Percentiles rank a stretch among this genome's conserved stretches.
These are phyloP conservation scores for Trifolium fragiferum DNA, from an alignment of 306 rosid species.

Conservation along the genomic window DNA sequence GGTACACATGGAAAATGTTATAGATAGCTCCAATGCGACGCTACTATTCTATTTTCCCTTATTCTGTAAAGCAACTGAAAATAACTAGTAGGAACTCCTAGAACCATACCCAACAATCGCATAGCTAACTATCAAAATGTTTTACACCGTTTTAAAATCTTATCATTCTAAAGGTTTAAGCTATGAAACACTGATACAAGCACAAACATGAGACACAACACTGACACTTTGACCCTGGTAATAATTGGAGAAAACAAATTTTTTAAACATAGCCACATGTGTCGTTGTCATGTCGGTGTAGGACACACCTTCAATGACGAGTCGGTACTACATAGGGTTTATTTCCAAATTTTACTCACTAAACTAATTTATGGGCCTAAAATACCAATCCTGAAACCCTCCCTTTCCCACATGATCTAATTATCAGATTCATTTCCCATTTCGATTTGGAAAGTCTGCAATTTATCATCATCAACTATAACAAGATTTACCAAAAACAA, in stretches of 20 bases:
- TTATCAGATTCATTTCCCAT: not conserved
- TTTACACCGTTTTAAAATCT: not conserved
- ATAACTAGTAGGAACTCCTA: slow-evolving; percentile 11
- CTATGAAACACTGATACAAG: too few species aligned
- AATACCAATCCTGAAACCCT: not conserved
- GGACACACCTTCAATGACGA: too few species aligned
- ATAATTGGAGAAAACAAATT: too few species aligned
- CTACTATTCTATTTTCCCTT: slow-evolving; percentile 21
- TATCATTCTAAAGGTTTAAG: slow-evolving; percentile 14
- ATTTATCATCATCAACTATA: slow-evolving; percentile 25
- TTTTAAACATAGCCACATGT: too few species aligned
- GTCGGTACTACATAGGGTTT: too few species aligned
- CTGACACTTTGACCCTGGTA: too few species aligned
- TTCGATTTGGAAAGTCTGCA: slow-evolving; percentile 18
- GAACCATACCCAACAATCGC: slow-evolving; percentile 18
- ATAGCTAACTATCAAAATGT: slow-evolving; percentile 13
- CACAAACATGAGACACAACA: too few species aligned
- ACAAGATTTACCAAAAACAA: slow-evolving; percentile 3
- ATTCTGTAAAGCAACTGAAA: slow-evolving; percentile 27
- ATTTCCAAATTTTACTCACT: too few species aligned
- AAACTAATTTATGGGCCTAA: too few species aligned
- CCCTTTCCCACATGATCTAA: slow-evolving; percentile 2
- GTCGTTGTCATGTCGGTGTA: too few species aligned
- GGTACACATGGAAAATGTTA: slow-evolving; percentile 1
- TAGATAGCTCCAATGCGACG: not conserved